Evolutionary conservation across 805 yeast species (phyloP).

Genomic region (Cyberlindnera petersonii): DNA sequence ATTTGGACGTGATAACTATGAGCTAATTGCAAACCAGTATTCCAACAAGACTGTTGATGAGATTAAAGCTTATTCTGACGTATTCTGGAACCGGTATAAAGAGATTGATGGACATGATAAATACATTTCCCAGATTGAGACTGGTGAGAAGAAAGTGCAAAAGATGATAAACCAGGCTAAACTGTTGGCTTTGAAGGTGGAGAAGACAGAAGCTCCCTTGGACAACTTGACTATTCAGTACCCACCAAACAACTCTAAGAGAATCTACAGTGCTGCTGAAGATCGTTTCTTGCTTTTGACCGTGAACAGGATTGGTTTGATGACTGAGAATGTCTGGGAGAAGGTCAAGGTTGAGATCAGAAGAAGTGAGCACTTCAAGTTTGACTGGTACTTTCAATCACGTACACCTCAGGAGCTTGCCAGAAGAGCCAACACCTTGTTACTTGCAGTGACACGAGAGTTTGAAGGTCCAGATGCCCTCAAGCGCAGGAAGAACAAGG

Average conservation of each 20-base stretch:
- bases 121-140: constrained; percentile 65
- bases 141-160: constrained; percentile 65
- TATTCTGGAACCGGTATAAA: constrained; percentile 58
- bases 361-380: constrained; percentile 56
- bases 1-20: constrained; percentile 52
- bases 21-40: constrained; percentile 49
- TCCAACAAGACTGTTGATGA: constrained; percentile 57
- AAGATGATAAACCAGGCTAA: constrained; percentile 52
- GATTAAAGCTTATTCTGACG: constrained; percentile 52
- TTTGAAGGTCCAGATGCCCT: constrained; percentile 56
- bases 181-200: constrained; percentile 50
- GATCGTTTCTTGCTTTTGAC: constrained; percentile 62
- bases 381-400: constrained; percentile 71
- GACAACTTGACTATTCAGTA: constrained; percentile 62
- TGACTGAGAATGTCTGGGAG: constrained; percentile 56
- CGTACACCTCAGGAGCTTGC: constrained; percentile 70
- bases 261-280: constrained; percentile 64
- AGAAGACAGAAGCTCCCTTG: constrained; percentile 52
- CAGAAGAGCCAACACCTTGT: constrained; percentile 62
- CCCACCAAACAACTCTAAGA: constrained; percentile 80
- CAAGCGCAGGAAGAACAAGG: constrained; percentile 41
- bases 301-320: constrained; percentile 62
- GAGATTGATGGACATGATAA: constrained; percentile 70
- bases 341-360: constrained; percentile 61
- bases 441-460: constrained; percentile 67